Percentiles rank a stretch among this genome's conserved stretches.
phyloP scores from a whole-genome alignment of 2,329 filamentous ascomycete species.

The Fusarium chuoi region DNA sequence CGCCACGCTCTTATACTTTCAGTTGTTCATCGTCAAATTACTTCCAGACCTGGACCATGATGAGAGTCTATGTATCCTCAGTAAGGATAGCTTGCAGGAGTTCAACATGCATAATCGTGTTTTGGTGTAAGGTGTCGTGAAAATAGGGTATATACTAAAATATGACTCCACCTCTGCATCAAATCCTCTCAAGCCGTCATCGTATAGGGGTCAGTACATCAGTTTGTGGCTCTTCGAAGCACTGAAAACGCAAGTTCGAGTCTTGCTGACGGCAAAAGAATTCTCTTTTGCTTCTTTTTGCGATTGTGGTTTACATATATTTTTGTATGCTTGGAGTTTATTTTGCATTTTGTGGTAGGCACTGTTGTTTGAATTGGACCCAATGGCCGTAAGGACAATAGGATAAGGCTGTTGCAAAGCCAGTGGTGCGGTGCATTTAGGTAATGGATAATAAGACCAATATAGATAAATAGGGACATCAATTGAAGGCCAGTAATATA shows the following conservation, averaged over 20 bases:
- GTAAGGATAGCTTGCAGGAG: neutral
- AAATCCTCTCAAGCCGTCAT: constrained; percentile 24
- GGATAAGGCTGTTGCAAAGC: no score
- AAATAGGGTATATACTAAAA: fast-evolving
- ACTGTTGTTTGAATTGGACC: neutral
- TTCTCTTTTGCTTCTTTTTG: constrained; percentile 7
- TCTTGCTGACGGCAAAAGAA: constrained; percentile 34
- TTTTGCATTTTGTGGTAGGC: neutral
- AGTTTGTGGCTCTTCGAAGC: constrained; percentile 36
- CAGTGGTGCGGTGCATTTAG: no score
- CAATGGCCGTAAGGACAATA: no score
- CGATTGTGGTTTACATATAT: fast-evolving
- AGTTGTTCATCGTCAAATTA: no score
- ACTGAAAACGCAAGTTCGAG: constrained; percentile 41
- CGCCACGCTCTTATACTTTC: no score
- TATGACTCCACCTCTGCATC: neutral
- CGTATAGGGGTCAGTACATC: constrained; percentile 40
- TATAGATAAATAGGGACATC: no score
- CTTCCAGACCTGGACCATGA: neutral
- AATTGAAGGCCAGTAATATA: no score
- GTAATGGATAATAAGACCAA: no score
- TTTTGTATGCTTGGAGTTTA: neutral
- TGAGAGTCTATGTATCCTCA: neutral
- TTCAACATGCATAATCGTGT: neutral
- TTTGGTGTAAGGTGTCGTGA: fast-evolving